Base-by-base conservation (phyloP, 805 yeast species). In the Wickerhamiella musiphila region DNA sequence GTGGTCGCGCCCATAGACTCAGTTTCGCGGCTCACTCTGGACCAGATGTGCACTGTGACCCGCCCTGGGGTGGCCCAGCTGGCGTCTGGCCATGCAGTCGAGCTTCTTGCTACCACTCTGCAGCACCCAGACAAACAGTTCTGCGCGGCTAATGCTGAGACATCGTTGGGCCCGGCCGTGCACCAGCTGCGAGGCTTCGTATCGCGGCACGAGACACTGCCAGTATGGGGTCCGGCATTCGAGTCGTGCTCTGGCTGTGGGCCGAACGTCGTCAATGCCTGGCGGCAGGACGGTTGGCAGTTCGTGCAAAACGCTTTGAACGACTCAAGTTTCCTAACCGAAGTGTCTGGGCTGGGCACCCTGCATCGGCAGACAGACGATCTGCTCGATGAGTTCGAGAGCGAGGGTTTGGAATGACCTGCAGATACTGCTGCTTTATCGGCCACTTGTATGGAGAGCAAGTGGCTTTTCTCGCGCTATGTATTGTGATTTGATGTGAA, bases 21-120 rank as follows among this genome's bases (percentile, higher is more conserved):
- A 36, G 56, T 81, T n/a, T 64, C 79, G 0, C 93, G 83, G 47
- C 63, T 93, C 32, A 78, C 95, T 0, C 58, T 90, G 35, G 99
- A 90, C 54, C 96, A 90, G 53, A 90, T 90, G 95, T 90, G 99
- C 49, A 90, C 99, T 0, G 98, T 90, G 1, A 90, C 98, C 0
- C 62, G 98, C 25, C 96, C 99, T 0, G 98, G 99, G 1, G 84
- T 78, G 1, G 94, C 99, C 0, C 57, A 78, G 45, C 57, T 82
- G 54, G 95, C 96, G 0, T 68, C 93, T 0, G 70, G 94, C 0
- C 57, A 74, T 23, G 93, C 93, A 0, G 93, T 79, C 1, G 98
- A 90, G 50, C 54, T 90, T 5, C 48, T 82, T 38, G 78, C 78
- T 0, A 69, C 90, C 1, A 39, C 79, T 0, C 45, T 81, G 24